Conservation (phyloP, 169 alveolate genomes). For the Plasmodium yoelii region DNA sequence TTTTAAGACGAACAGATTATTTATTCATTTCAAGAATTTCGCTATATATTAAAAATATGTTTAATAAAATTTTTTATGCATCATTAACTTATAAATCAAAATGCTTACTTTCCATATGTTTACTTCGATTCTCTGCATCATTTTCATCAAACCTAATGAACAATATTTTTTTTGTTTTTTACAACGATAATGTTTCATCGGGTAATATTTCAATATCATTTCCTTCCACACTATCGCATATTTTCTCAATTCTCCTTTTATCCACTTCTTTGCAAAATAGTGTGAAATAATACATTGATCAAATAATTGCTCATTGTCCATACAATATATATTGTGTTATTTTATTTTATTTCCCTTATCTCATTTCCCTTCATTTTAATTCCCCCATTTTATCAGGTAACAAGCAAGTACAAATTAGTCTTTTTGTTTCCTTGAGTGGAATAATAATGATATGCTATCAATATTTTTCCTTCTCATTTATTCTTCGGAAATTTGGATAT, state of each 20-base stretch:
- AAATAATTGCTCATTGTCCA: too few species aligned
- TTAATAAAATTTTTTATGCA: neutral
- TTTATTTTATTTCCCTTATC: too few species aligned
- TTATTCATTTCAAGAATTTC: conserved; percentile 23
- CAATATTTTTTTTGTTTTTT: conserved; percentile 73
- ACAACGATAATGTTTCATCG: conserved; percentile 70
- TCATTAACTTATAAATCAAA: conserved; percentile 37
- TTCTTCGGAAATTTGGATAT: conserved; percentile 49
- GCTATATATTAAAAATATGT: conserved; percentile 16
- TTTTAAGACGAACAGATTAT: conserved; percentile 27
- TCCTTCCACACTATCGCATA: neutral
- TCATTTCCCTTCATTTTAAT: neutral
- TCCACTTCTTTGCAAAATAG: neutral
- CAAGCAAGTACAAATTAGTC: conserved; percentile 73
- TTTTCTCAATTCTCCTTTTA: neutral
- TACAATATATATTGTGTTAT: too few species aligned
- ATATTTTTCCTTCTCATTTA: conserved; percentile 73
- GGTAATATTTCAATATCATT: conserved; percentile 4
- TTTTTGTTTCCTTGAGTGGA: conserved; percentile 76
- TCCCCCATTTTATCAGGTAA: conserved; percentile 36
- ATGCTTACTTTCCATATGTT: conserved; percentile 58
- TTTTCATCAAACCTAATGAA: conserved; percentile 73
- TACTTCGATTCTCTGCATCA: conserved; percentile 67
- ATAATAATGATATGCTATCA: conserved; percentile 73
- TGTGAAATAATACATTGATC: too few species aligned